Percentiles rank a stretch among this genome's conserved stretches.
Conservation (phyloP, 2,329 filamentous ascomycete genomes). For the Coniochaeta sp. region DNA sequence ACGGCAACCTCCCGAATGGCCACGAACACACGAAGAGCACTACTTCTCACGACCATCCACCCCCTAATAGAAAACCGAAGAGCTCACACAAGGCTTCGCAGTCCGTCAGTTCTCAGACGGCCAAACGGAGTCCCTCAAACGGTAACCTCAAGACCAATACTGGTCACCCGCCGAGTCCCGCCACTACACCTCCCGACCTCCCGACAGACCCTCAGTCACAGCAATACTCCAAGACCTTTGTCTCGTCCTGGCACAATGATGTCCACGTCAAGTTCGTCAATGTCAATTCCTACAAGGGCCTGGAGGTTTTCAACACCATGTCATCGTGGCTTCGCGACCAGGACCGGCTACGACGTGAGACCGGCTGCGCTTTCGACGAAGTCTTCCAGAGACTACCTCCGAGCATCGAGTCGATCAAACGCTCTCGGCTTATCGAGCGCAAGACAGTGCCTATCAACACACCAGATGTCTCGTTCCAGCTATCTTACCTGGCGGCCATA, state of each 20-base stretch:
- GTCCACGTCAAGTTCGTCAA: constrained; percentile 51
- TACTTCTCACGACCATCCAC: constrained; percentile 38
- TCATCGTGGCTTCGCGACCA: constrained; percentile 73
- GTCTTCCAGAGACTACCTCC: constrained; percentile 56
- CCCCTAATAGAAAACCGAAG: constrained; percentile 72
- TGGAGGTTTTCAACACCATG: constrained; percentile 68
- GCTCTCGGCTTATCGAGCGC: constrained; percentile 41
- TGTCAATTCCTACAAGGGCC: constrained; percentile 71
- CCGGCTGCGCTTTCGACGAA: constrained; percentile 57
- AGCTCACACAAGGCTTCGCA: constrained; percentile 72
- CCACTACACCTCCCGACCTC: constrained; percentile 63
- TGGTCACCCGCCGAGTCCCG: constrained; percentile 63
- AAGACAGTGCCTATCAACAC: constrained; percentile 33
- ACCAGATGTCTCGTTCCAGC: constrained; percentile 55
- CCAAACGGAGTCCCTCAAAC: constrained; percentile 58
- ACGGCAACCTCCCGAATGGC: constrained; percentile 53
- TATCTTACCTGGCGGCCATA: constrained; percentile 56
- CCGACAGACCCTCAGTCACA: constrained; percentile 58
- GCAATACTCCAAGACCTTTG: constrained; percentile 71
- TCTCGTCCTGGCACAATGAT: constrained; percentile 58
- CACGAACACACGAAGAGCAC: constrained; percentile 43
- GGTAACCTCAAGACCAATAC: constrained; percentile 53
- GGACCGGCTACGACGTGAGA: constrained; percentile 59
- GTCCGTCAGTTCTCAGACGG: constrained; percentile 63
- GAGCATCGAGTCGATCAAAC: constrained; percentile 34